These are phyloP conservation scores for Uromyces viciae-fabae DNA, from an alignment of 1,284 basidiomycete genomes.

Conservation along the genomic window DNA sequence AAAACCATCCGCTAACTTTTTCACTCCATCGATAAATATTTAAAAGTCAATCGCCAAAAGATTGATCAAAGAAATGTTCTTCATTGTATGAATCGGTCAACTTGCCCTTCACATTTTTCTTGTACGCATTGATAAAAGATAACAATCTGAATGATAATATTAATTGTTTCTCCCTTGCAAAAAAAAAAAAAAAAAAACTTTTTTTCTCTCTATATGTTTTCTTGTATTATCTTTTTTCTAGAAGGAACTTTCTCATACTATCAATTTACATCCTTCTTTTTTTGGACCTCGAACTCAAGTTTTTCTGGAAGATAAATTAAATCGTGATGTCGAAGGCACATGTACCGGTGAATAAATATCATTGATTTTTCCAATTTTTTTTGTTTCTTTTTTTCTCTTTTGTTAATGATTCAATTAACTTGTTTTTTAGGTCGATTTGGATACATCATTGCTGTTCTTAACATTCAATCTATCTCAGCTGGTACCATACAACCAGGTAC, in stretches of 20 bases:
- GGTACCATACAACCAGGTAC: constrained; percentile 87
- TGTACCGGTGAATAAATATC: constrained; percentile 85
- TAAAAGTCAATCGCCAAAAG: too few species aligned
- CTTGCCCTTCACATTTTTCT: too few species aligned
- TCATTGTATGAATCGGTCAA: too few species aligned
- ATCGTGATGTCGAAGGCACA: constrained; percentile 94
- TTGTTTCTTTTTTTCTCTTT: neutral
- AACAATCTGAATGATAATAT: too few species aligned
- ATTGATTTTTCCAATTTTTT: neutral
- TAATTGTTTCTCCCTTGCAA: too few species aligned
- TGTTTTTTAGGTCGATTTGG: constrained; percentile 46
- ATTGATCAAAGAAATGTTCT: too few species aligned
- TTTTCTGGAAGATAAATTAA: constrained; percentile 86
- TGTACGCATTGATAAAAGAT: too few species aligned
- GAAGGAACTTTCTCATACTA: constrained; percentile 93
- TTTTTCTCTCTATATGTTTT: too few species aligned
- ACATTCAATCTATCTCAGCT: constrained; percentile 79
- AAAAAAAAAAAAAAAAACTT: too few species aligned
- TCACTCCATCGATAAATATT: too few species aligned
- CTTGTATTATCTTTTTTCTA: constrained; percentile 56
- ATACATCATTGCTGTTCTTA: constrained; percentile 94
- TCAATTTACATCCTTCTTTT: constrained; percentile 93
- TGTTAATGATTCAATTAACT: neutral
- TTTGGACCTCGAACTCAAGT: constrained; percentile 93
- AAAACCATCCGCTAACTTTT: too few species aligned